phyloP scores from a whole-genome alignment of 768 basidiomycete species.

The Pholiota microspora region DNA sequence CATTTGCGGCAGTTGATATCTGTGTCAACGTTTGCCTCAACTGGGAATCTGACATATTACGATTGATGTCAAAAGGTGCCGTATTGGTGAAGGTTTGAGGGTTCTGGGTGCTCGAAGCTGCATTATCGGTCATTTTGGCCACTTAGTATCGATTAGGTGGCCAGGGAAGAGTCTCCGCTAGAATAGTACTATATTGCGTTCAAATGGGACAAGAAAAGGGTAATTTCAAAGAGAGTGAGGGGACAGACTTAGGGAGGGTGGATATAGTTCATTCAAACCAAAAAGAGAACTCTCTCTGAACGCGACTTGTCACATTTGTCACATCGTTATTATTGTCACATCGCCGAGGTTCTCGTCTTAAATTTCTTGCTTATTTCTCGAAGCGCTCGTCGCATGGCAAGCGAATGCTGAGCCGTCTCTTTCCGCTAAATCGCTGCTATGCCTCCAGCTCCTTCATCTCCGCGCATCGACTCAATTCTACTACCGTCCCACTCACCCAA shows the following conservation, averaged over 20 bases:
- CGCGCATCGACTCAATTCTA: constrained; percentile 4
- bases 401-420: constrained; percentile 22
- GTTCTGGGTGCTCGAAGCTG: constrained; percentile 16
- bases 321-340: neutral
- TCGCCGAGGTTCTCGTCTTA: neutral
- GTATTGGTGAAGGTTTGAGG: constrained; percentile 22
- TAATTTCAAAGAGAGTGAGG: no score
- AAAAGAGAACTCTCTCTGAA: constrained; percentile 14
- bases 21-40: constrained; percentile 63
- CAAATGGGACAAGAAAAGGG: no score
- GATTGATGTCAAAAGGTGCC: constrained; percentile 30
- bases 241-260: no score
- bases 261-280: constrained; percentile 8
- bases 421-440: constrained; percentile 12
- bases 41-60: constrained; percentile 59
- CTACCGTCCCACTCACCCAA: neutral
- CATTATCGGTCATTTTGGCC: constrained; percentile 27
- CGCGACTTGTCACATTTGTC: constrained; percentile 23
- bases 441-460: constrained; percentile 1
- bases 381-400: constrained; percentile 18
- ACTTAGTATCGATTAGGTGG: neutral
- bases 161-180: no score
- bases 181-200: no score
- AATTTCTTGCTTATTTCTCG: neutral
- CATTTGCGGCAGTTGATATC: constrained; percentile 36